Conservation (phyloP, 106 monocot genomes). For the Apostasia ramifera region DNA sequence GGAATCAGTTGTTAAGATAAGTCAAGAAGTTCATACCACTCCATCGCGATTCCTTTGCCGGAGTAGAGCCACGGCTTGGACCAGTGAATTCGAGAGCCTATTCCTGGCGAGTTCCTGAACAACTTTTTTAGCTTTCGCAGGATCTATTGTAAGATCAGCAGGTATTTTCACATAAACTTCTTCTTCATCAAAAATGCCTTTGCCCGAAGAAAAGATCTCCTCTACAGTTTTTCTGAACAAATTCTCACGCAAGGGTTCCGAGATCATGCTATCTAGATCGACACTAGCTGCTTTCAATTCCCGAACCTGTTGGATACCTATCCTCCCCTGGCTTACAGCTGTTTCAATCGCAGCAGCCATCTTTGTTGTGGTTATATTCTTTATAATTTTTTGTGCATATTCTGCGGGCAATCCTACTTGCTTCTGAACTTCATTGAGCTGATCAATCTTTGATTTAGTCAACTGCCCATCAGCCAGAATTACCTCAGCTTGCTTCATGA, state of each 20-base stretch:
- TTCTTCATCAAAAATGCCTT: constrained; percentile 76
- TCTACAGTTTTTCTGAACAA: constrained; percentile 82
- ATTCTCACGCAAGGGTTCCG: constrained; percentile 72
- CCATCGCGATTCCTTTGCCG: constrained; percentile 81
- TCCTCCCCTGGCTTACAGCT: constrained; percentile 78
- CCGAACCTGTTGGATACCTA: constrained; percentile 74
- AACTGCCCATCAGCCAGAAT: constrained; percentile 94
- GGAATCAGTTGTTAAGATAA: background rate
- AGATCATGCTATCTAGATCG: constrained; percentile 80
- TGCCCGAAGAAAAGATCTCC: constrained; percentile 89
- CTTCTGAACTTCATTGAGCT: constrained; percentile 76
- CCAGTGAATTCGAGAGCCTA: constrained; percentile 73
- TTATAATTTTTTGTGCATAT: constrained; percentile 90
- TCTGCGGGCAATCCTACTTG: constrained; percentile 84
- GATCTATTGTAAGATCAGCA: constrained; percentile 58
- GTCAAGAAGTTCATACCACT: constrained; percentile 44
- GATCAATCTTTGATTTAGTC: constrained; percentile 76
- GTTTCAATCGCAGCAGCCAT: constrained; percentile 94
- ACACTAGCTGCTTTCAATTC: constrained; percentile 80
- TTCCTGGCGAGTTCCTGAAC: constrained; percentile 70
- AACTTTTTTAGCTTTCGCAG: constrained; percentile 63
- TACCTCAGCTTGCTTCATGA: constrained; percentile 94
- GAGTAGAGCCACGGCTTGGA: constrained; percentile 79
- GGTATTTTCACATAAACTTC: constrained; percentile 91
- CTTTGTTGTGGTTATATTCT: constrained; percentile 89